A percentile compares a stretch with the other conserved stretches of the same genome.
phyloP scores from a whole-genome alignment of 768 basidiomycete species.

The Kwoniella europaea region DNA sequence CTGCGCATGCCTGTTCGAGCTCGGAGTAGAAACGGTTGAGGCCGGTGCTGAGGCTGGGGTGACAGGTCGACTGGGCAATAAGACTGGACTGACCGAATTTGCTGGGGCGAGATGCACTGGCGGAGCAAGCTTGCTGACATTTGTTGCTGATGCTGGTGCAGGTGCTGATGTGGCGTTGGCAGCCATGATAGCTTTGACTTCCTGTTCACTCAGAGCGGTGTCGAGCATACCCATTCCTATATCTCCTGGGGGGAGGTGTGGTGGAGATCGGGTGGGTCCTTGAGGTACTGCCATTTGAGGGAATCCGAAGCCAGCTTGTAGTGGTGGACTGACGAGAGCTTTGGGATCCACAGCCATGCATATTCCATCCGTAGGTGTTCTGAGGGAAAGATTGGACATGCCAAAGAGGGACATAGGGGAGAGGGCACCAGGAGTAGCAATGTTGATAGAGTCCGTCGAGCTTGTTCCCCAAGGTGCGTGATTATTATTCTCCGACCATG shows the following conservation, averaged over 20 bases:
- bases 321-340: conserved; percentile 40
- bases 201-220: conserved; percentile 24
- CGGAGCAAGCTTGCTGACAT: not conserved
- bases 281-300: conserved; percentile 6
- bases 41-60: conserved; percentile 10
- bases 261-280: not conserved
- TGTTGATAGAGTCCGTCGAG: conserved; percentile 34
- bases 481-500: conserved; percentile 32
- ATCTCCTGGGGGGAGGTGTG: conserved; percentile 1
- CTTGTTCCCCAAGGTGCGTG: conserved; percentile 16
- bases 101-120: conserved; percentile 3
- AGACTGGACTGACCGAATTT: not conserved
- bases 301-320: conserved; percentile 22
- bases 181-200: conserved; percentile 22
- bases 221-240: conserved; percentile 17
- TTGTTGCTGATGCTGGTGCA: not conserved
- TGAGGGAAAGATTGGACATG: conserved; percentile 33
- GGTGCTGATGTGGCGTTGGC: not conserved
- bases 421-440: conserved; percentile 30
- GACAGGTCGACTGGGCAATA: conserved; percentile 10
- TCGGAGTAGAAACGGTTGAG: not conserved
- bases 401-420: conserved; percentile 38
- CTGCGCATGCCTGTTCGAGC: not conserved
- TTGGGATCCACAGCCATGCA: conserved; percentile 38
- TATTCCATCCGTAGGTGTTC: conserved; percentile 13